Evolutionary conservation across 202 grass and related monocot species (phyloP).

Genomic region (Carex sylvatica): DNA sequence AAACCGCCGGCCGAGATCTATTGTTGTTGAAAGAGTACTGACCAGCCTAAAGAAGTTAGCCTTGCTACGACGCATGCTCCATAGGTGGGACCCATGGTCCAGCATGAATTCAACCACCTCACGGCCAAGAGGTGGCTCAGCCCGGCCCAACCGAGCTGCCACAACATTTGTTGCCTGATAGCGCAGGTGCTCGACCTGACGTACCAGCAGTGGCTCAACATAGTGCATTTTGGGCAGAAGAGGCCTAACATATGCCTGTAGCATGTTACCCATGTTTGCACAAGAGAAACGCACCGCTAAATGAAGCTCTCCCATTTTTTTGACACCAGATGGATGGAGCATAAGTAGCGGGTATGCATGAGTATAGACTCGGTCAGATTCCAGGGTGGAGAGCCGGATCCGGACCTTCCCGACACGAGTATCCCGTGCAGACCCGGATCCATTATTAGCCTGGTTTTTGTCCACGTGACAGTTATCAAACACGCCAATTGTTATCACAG

Average conservation of each 20-base stretch:
- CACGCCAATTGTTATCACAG: constrained; percentile 76
- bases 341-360: constrained; percentile 71
- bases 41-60: constrained; percentile 82
- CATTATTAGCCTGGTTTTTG: constrained; percentile 31
- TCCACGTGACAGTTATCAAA: constrained; percentile 79
- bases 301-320: constrained; percentile 93
- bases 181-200: constrained; percentile 72
- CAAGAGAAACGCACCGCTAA: constrained; percentile 79
- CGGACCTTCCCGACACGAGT: constrained; percentile 71
- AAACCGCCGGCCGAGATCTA: constrained; percentile 47
- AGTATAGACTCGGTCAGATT: constrained; percentile 84
- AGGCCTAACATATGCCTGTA: constrained; percentile 65
- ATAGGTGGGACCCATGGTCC: constrained; percentile 71
- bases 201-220: constrained; percentile 62
- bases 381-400: constrained; percentile 78
- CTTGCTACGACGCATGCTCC: constrained; percentile 94
- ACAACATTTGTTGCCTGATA: constrained; percentile 79
- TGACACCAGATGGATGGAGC: constrained; percentile 67
- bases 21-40: constrained; percentile 47
- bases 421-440: constrained; percentile 34
- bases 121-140: constrained; percentile 65
- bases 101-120: constrained; percentile 97
- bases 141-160: constrained; percentile 56
- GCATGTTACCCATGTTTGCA: constrained; percentile 73
- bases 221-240: constrained; percentile 91